These are phyloP conservation scores for Quercus tomentella DNA, from an alignment of 331 rosid genomes.

Conservation along the genomic window DNA sequence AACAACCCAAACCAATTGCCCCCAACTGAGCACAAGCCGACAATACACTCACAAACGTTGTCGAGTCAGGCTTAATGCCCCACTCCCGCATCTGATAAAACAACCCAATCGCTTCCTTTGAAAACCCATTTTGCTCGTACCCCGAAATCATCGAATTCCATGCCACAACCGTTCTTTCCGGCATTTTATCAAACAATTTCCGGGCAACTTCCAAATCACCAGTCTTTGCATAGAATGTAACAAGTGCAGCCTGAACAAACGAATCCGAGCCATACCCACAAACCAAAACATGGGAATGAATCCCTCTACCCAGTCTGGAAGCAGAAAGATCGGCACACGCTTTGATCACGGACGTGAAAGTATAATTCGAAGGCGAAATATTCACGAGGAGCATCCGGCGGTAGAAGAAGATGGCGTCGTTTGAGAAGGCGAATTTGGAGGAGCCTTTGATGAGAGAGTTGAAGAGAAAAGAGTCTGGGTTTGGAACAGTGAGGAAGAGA, in stretches of 20 bases:
- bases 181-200: conserved; percentile 67
- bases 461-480: conserved; percentile 75
- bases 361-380: conserved; percentile 53
- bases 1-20: conserved; percentile 62
- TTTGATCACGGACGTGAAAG: conserved; percentile 81
- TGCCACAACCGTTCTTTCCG: conserved; percentile 55
- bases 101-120: conserved; percentile 50
- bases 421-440: conserved; percentile 52
- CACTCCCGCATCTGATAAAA: conserved; percentile 44
- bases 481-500: conserved; percentile 39
- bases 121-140: conserved; percentile 67
- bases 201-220: conserved; percentile 43
- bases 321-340: conserved; percentile 73
- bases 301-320: conserved; percentile 31
- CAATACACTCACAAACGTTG: conserved; percentile 58
- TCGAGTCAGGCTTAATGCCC: conserved; percentile 56
- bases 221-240: conserved; percentile 50
- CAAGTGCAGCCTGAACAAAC: conserved; percentile 67
- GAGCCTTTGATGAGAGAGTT: conserved; percentile 64
- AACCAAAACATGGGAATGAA: conserved; percentile 60
- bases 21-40: conserved; percentile 86
- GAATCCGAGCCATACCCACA: conserved; percentile 55
- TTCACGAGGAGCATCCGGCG: conserved; percentile 51
- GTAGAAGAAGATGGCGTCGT: conserved; percentile 56
- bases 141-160: conserved; percentile 92